Percentiles rank a stretch among this genome's conserved stretches.
phyloP scores from a whole-genome alignment of 225 moss, liverwort and hornwort species.

The Asterella californica region DNA sequence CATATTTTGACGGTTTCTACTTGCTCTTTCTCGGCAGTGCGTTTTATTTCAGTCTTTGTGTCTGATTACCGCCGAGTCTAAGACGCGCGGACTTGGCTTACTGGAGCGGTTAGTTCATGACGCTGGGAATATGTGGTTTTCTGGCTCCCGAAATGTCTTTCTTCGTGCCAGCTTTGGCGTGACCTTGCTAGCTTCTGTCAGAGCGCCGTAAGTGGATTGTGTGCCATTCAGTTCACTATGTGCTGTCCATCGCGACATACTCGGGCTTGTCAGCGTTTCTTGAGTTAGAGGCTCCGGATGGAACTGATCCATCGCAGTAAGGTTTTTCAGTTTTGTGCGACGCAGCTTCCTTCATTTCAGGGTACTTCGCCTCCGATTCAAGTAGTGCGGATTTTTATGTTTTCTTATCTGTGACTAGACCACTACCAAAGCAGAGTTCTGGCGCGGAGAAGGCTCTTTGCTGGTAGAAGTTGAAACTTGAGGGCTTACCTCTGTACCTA shows the following conservation, averaged over 20 bases:
- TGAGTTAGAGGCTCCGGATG: background rate
- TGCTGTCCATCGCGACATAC: background rate
- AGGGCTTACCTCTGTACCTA: constrained; percentile 75
- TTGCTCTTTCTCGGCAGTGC: background rate
- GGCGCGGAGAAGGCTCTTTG: background rate
- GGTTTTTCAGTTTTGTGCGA: background rate
- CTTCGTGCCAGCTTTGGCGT: background rate
- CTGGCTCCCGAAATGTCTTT: background rate
- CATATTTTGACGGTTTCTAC: no score
- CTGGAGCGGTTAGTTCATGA: background rate
- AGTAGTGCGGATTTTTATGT: background rate
- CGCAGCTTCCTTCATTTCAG: background rate
- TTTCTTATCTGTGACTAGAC: background rate
- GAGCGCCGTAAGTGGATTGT: background rate
- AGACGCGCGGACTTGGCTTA: background rate
- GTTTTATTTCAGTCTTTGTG: background rate
- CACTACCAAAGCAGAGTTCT: background rate
- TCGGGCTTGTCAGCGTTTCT: background rate
- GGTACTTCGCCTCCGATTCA: background rate
- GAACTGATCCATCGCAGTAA: background rate
- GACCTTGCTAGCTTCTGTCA: no score
- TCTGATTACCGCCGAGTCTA: background rate
- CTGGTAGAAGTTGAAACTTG: background rate
- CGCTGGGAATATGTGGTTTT: background rate
- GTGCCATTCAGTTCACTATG: background rate